Conservation (phyloP, 257 asterid genomes). For the Verbena officinalis region DNA sequence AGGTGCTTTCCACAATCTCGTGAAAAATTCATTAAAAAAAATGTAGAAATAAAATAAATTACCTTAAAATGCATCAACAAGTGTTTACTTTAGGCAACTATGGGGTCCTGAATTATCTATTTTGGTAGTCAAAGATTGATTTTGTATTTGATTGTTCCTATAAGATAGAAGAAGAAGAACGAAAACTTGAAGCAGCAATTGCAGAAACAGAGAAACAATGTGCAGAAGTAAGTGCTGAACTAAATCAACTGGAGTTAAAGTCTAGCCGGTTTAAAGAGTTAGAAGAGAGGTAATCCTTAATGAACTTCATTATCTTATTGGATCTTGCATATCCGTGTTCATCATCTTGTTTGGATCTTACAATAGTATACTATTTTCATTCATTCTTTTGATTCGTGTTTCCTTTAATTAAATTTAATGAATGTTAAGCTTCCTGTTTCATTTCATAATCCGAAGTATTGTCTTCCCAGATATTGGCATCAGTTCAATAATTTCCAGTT, state of each 20-base stretch:
- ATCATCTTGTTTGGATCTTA: conserved; percentile 20
- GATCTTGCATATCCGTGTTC: conserved; percentile 17
- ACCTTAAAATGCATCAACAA: conserved; percentile 4
- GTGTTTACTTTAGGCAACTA: conserved; percentile 21
- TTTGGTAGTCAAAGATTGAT: conserved; percentile 23
- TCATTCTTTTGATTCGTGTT: conserved; percentile 4
- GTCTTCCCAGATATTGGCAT: conserved; percentile 79
- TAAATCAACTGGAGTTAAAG: conserved; percentile 84
- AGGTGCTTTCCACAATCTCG: conserved; percentile 53
- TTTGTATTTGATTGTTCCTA: conserved; percentile 29
- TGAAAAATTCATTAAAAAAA: neutral
- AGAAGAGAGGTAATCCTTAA: conserved; percentile 78
- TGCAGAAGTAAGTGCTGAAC: conserved; percentile 75
- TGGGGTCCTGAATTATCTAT: conserved; percentile 13
- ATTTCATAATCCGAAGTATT: conserved; percentile 7
- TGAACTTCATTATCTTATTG: conserved; percentile 18
- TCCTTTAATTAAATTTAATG: conserved; percentile 12
- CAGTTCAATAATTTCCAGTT: conserved; percentile 93
- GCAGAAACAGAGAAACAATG: conserved; percentile 93
- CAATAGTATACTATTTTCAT: conserved; percentile 11
- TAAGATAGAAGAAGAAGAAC: conserved; percentile 96
- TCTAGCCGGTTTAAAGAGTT: conserved; percentile 92
- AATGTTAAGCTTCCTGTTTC: neutral
- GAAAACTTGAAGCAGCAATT: conserved; percentile 95
- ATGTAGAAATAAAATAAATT: neutral